Percentiles rank a stretch among this genome's conserved stretches.
phyloP scores from a whole-genome alignment of 192 early-diverging fungal genomes.

The Phlyctochytrium bullatum region DNA sequence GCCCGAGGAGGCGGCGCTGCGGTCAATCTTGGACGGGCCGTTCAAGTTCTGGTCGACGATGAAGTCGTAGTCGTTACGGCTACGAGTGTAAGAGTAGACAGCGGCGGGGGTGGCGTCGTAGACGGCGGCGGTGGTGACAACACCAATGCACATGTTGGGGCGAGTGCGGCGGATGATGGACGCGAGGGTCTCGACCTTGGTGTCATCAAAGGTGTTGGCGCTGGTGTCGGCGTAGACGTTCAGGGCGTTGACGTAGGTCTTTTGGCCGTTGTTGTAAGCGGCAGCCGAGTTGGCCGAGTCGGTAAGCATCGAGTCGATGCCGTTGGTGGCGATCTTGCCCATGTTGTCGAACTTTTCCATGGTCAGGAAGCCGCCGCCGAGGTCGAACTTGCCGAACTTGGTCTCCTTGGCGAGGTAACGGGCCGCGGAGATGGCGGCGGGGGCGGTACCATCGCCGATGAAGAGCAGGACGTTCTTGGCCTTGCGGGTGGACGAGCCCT shows the following conservation, averaged over 20 bases:
- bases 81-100: conserved; percentile 57
- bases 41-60: conserved; percentile 61
- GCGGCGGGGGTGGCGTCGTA: conserved; percentile 68
- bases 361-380: conserved; percentile 40
- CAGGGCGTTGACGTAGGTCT: conserved; percentile 54
- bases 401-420: conserved; percentile 55
- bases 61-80: conserved; percentile 47
- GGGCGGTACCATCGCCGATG: conserved; percentile 64
- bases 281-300: conserved; percentile 72
- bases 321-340: conserved; percentile 59
- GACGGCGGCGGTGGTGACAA: conserved; percentile 60
- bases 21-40: conserved; percentile 26
- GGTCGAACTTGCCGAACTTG: conserved; percentile 57
- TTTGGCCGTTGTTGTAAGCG: conserved; percentile 58
- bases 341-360: conserved; percentile 34
- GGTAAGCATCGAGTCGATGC: conserved; percentile 59
- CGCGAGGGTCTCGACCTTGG: conserved; percentile 59
- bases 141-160: conserved; percentile 61
- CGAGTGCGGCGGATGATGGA: conserved; percentile 59
- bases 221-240: conserved; percentile 65
- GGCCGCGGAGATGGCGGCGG: conserved; percentile 60
- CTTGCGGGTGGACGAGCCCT: conserved; percentile 44
- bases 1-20: conserved; percentile 6
- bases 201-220: conserved; percentile 52
- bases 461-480: conserved; percentile 66